Evolutionary conservation across 1,284 basidiomycete species (phyloP), one percentile per base, ranked within the genome.

Genomic region (Porodaedalea pini): DNA sequence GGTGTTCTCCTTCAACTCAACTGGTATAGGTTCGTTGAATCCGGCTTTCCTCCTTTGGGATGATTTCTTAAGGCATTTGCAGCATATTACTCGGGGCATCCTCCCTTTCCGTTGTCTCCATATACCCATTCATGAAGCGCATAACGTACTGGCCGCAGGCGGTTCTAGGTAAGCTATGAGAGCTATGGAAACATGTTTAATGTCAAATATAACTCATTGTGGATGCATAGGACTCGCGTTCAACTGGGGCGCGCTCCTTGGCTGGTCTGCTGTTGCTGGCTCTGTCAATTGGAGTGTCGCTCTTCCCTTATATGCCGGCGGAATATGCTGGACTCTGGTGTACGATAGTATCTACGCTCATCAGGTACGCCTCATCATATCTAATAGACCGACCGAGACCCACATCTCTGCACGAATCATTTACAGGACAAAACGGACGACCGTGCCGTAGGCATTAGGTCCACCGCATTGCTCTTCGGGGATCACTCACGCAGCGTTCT

Each of bases 341-440:
- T 99, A 99, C 68, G 97, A 99, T 67, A 97, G 88, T 50, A 96
- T 99, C 64, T 99, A 99, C 67, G 97, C 97, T 2, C 97, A 99
- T 71, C 96, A 98, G 77, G 92, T 91, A 60, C 36, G 75, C 63
- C 25, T 15, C 45, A 36, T 19, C 17, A n/a, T 43, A 10, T 17
- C 40, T 31, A 36, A 17, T 15, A 4, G 39, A 17, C 19, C 8
- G 37, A 40, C n/a, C 32, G 8, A 4, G 37, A 32, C 25, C 17
- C 10, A 50, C 15, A 37, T 41, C 56, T 21, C 13, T 23, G 4
- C 47, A 23, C 10, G n/a, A n/a, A 40, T 25, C 41, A 23, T 40
- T 13, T 39, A 11, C 67, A 97, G 89, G 97, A 99, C 74, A 99
- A 98, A 75, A 71, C 66, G 5, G 97, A 99, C 75, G 97, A 99